phyloP scores from a whole-genome alignment of 306 rosid genomes.

The Vachellia pachyceras region DNA sequence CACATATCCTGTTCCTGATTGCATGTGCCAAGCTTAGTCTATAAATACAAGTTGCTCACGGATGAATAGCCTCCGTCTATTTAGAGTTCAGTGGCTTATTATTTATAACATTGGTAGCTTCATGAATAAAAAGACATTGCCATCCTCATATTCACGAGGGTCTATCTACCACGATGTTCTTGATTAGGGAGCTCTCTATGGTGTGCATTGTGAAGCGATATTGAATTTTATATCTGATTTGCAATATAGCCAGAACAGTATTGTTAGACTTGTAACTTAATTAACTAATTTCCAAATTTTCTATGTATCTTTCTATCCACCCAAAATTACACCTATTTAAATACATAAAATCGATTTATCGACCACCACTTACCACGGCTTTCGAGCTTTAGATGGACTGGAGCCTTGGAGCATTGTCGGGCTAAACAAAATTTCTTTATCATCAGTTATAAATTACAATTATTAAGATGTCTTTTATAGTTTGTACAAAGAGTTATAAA shows the following conservation, averaged over 20 bases:
- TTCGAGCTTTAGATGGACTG: too few relatives aligned
- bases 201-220: constrained; percentile 40
- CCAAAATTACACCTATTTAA: too few relatives aligned
- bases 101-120: constrained; percentile 44
- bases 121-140: constrained; percentile 54
- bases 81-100: constrained; percentile 47
- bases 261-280: constrained; percentile 19
- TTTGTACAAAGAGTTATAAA: too few relatives aligned
- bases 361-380: too few relatives aligned
- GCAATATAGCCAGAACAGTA: not conserved
- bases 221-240: constrained; percentile 38
- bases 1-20: constrained; percentile 93
- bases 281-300: not conserved
- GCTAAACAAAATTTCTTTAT: too few relatives aligned
- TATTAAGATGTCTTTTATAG: too few relatives aligned
- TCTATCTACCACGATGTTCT: constrained; percentile 46
- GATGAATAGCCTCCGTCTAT: constrained; percentile 40
- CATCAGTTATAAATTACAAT: too few relatives aligned
- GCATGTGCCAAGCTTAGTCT: constrained; percentile 80
- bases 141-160: constrained; percentile 39
- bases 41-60: constrained; percentile 30
- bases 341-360: too few relatives aligned
- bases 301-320: too few relatives aligned
- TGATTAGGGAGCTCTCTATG: constrained; percentile 50
- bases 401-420: too few relatives aligned